These are phyloP conservation scores for Dactylellina sp. DNA, from an alignment of 2,329 filamentous ascomycete genomes.

Conservation along the genomic window DNA sequence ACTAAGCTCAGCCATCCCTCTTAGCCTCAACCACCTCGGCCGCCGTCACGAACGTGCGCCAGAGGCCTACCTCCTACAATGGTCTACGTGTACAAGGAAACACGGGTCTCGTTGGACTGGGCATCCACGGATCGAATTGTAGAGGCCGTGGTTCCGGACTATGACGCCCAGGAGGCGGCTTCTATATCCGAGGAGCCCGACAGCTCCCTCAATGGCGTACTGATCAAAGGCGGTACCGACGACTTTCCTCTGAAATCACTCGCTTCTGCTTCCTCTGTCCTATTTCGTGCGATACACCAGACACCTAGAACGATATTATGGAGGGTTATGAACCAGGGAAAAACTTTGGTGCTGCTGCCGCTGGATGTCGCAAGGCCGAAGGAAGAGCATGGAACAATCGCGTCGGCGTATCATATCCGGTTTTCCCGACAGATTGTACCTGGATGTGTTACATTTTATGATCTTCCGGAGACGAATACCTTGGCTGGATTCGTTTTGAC, in stretches of 20 bases:
- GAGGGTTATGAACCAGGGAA: conserved; percentile 84
- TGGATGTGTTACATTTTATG: conserved; percentile 83
- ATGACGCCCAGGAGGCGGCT: conserved; percentile 62
- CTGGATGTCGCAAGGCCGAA: conserved; percentile 81
- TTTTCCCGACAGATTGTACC: conserved; percentile 80
- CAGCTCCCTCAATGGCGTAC: conserved; percentile 61
- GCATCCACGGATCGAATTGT: conserved; percentile 66
- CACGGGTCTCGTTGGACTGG: conserved; percentile 80
- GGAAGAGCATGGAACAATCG: conserved; percentile 73
- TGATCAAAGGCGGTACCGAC: conserved; percentile 69
- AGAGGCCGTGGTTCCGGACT: conserved; percentile 61
- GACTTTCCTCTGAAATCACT: conserved; percentile 77
- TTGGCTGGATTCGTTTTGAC: conserved; percentile 84
- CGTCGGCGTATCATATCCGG: conserved; percentile 79
- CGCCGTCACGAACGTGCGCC: conserved; percentile 38
- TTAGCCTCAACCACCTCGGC: conserved; percentile 8
- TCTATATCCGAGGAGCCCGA: conserved; percentile 63
- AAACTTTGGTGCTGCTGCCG: conserved; percentile 82
- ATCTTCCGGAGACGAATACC: conserved; percentile 80
- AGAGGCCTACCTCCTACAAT: conserved; percentile 30
- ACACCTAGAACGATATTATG: conserved; percentile 89
- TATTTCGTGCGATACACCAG: conserved; percentile 80
- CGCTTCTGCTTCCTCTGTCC: conserved; percentile 82
- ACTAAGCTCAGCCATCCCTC: conserved; percentile 19
- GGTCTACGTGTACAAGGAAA: conserved; percentile 79